Percentiles rank a stretch among this genome's conserved stretches.
phyloP scores from a whole-genome alignment of 345 rosid genomes.

The Euphorbia pulcherrima region DNA sequence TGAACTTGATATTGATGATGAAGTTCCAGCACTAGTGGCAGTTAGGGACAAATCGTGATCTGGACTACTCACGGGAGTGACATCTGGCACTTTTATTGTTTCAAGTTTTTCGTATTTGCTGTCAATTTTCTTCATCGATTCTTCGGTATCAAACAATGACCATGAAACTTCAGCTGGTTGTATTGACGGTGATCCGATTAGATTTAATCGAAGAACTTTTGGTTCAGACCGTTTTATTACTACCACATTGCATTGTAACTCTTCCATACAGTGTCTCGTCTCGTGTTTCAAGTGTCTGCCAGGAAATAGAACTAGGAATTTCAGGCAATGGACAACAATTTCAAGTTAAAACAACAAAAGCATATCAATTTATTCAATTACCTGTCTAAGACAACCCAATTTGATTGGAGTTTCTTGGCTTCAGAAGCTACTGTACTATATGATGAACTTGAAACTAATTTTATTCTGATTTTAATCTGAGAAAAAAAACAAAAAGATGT shows the following conservation, averaged over 20 bases:
- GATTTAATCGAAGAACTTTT: slow-evolving; percentile 86
- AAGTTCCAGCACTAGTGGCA: slow-evolving; percentile 80
- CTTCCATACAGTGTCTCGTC: slow-evolving; percentile 82
- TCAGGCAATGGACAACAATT: slow-evolving; percentile 5
- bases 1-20: slow-evolving; percentile 83
- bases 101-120: slow-evolving; percentile 34
- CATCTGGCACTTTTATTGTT: slow-evolving; percentile 31
- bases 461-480: slow-evolving; percentile 81
- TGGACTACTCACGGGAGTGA: slow-evolving; percentile 90
- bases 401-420: slow-evolving; percentile 67
- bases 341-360: no score
- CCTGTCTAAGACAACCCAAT: slow-evolving; percentile 96
- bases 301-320: slow-evolving; percentile 12
- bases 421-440: slow-evolving; percentile 80
- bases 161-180: slow-evolving; percentile 37
- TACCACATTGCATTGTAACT: slow-evolving; percentile 90
- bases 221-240: slow-evolving; percentile 81
- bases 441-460: slow-evolving; percentile 79
- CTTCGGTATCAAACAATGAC: slow-evolving; percentile 43
- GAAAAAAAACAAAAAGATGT: slow-evolving; percentile 8
- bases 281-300: slow-evolving; percentile 76
- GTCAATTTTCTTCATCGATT: slow-evolving; percentile 30
- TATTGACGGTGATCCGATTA: slow-evolving; percentile 58
- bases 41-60: slow-evolving; percentile 88
- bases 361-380: slow-evolving; percentile 24